Evolutionary conservation across 1,139 yeast genomes (phyloP).

Genomic region (Kodamaea plutei): DNA sequence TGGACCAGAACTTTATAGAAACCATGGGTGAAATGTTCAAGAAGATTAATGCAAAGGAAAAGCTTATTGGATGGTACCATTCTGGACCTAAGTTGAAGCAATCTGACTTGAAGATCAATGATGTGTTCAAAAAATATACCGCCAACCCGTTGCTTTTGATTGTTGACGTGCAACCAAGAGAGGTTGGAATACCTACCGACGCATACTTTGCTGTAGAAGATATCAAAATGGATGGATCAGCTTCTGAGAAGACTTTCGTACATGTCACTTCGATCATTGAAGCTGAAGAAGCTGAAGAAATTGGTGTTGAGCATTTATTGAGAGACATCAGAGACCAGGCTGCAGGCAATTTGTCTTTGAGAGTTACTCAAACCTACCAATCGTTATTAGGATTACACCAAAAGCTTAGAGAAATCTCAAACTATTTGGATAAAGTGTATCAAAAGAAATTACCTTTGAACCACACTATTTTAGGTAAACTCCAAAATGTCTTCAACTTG

Average conservation of each 20-base stretch:
- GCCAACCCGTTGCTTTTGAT: slow-evolving; percentile 80
- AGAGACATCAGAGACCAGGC: slow-evolving; percentile 97
- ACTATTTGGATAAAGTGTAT: slow-evolving; percentile 73
- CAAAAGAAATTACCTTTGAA: slow-evolving; percentile 76
- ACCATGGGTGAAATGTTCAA: slow-evolving; percentile 97
- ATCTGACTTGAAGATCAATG: slow-evolving; percentile 88
- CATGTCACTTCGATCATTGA: slow-evolving; percentile 91
- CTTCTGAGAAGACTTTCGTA: slow-evolving; percentile 87
- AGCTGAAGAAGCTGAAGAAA: slow-evolving; percentile 99
- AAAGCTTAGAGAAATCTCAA: slow-evolving; percentile 74
- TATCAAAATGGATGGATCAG: slow-evolving; percentile 93
- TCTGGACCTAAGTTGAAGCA: slow-evolving; percentile 91
- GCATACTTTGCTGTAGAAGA: slow-evolving; percentile 95
- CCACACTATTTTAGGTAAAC: slow-evolving; percentile 83
- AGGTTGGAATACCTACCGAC: slow-evolving; percentile 88
- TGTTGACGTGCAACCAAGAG: slow-evolving; percentile 85
- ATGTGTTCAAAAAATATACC: slow-evolving; percentile 78
- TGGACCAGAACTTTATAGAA: slow-evolving; percentile 95
- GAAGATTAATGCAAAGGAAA: slow-evolving; percentile 95
- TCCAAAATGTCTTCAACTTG: slow-evolving; percentile 91
- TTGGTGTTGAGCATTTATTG: slow-evolving; percentile 93
- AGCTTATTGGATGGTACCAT: slow-evolving; percentile 97
- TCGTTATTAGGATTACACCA: slow-evolving; percentile 84
- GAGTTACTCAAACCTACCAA: slow-evolving; percentile 83
- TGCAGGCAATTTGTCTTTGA: slow-evolving; percentile 84